Evolutionary conservation across 1,284 basidiomycete species (phyloP).

Genomic region (Ceratobasidium sp.): DNA sequence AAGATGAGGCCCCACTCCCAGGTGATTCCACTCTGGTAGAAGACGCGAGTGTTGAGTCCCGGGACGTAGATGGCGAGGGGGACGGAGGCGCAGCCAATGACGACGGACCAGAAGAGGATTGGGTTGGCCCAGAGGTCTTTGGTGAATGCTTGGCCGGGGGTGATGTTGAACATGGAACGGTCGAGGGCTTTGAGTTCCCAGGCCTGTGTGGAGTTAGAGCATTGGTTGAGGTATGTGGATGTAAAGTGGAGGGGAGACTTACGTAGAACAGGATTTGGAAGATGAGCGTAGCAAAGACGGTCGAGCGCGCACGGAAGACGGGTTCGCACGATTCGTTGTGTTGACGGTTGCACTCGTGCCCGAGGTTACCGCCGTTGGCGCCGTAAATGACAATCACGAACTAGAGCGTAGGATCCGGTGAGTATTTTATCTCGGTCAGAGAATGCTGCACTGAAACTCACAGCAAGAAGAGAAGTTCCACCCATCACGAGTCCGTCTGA

Average conservation of each 20-base stretch:
- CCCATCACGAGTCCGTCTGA: conserved; percentile 75
- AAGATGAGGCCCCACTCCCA: conserved; percentile 64
- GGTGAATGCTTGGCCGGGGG: conserved; percentile 51
- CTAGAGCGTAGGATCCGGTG: conserved; percentile 30
- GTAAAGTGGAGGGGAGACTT: neutral
- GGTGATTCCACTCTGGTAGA: conserved; percentile 61
- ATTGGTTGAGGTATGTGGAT: neutral
- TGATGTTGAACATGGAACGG: conserved; percentile 44
- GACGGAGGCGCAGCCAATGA: conserved; percentile 64
- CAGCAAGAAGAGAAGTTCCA: conserved; percentile 61
- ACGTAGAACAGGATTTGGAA: conserved; percentile 63
- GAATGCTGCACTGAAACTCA: conserved; percentile 1
- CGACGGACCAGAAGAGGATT: conserved; percentile 66
- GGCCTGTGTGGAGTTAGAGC: conserved; percentile 6
- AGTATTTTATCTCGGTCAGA: neutral
- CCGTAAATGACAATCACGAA: conserved; percentile 72
- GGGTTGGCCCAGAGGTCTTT: conserved; percentile 68
- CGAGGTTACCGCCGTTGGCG: conserved; percentile 65
- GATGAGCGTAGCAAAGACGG: conserved; percentile 68
- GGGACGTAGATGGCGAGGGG: conserved; percentile 68
- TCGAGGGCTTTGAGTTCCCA: conserved; percentile 45
- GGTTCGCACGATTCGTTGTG: conserved; percentile 56
- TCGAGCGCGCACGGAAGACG: conserved; percentile 69
- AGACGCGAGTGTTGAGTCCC: conserved; percentile 52
- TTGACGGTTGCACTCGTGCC: conserved; percentile 65